Conservation (phyloP, 2,329 filamentous ascomycete species). For the Stagonosporopsis chrysanthemi region DNA sequence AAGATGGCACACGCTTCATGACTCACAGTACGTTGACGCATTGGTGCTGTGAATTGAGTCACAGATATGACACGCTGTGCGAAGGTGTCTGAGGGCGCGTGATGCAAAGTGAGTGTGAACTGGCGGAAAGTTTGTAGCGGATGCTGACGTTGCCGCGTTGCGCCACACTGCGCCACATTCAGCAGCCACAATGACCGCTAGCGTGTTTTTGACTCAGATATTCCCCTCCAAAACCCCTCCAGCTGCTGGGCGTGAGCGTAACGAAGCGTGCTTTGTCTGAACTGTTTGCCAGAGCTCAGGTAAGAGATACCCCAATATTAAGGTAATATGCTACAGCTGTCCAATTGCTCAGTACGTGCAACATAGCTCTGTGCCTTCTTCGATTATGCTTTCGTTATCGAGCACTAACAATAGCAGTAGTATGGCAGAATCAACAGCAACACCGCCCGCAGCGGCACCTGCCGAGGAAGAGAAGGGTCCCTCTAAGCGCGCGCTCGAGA, state of each 20-base stretch:
- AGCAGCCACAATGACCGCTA: slow-evolving; percentile 23
- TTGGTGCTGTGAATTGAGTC: background rate
- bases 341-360: background rate
- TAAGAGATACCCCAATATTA: background rate
- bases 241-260: slow-evolving; percentile 23
- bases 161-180: slow-evolving; percentile 1
- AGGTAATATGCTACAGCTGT: background rate
- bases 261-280: slow-evolving; percentile 1
- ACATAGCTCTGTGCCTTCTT: background rate
- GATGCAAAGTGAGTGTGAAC: background rate
- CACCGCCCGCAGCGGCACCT: slow-evolving; percentile 22
- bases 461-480: slow-evolving; percentile 46
- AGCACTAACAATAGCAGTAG: slow-evolving; percentile 18
- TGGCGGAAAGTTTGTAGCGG: background rate
- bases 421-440: slow-evolving; percentile 36
- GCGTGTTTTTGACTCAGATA: slow-evolving; percentile 31
- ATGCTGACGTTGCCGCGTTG: background rate
- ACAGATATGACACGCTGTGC: background rate
- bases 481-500: slow-evolving; percentile 59
- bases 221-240: slow-evolving; percentile 32
- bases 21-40: slow-evolving; percentile 1
- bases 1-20: background rate
- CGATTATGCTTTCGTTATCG: slow-evolving; percentile 1
- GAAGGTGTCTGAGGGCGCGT: background rate
- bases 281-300: background rate